Evolutionary conservation across 2,329 filamentous ascomycete genomes (phyloP).

Genomic region (Calycina marina): DNA sequence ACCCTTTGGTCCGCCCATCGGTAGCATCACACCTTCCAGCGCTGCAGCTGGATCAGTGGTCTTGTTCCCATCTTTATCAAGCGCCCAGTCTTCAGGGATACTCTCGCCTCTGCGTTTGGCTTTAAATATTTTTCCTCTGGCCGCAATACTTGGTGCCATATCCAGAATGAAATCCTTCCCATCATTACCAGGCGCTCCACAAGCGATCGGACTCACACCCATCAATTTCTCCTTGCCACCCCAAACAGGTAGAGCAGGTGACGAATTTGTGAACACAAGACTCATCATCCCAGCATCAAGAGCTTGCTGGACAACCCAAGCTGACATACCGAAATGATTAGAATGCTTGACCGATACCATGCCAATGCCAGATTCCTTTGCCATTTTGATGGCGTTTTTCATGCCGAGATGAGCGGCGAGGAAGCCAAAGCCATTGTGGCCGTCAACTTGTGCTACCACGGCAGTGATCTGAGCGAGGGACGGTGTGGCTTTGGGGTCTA

Average conservation of each 20-base stretch:
- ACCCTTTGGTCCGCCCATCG: constrained; percentile 76
- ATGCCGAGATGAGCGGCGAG: constrained; percentile 54
- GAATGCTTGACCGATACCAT: constrained; percentile 63
- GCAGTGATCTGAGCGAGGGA: constrained; percentile 48
- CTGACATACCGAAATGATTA: constrained; percentile 75
- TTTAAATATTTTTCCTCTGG: constrained; percentile 60
- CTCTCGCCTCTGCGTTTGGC: constrained; percentile 50
- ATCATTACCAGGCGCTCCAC: constrained; percentile 53
- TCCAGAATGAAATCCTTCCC: constrained; percentile 52
- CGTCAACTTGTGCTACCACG: constrained; percentile 49
- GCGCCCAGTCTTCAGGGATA: constrained; percentile 61
- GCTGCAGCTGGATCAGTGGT: constrained; percentile 60
- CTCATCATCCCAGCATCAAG: constrained; percentile 56
- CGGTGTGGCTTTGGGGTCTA: constrained; percentile 46
- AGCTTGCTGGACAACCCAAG: constrained; percentile 67
- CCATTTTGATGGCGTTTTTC: constrained; percentile 51
- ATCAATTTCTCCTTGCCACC: constrained; percentile 21
- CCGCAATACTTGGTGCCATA: constrained; percentile 57
- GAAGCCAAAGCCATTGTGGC: constrained; percentile 62
- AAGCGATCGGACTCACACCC: constrained; percentile 26
- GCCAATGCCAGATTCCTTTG: constrained; percentile 51
- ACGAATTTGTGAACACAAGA: constrained; percentile 24
- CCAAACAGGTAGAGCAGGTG: constrained; percentile 22
- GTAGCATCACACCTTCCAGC: constrained; percentile 66
- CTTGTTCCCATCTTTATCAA: constrained; percentile 53